Evolutionary conservation across 2,329 filamentous ascomycete genomes (phyloP).

Genomic region (Tolypocladium sp.): DNA sequence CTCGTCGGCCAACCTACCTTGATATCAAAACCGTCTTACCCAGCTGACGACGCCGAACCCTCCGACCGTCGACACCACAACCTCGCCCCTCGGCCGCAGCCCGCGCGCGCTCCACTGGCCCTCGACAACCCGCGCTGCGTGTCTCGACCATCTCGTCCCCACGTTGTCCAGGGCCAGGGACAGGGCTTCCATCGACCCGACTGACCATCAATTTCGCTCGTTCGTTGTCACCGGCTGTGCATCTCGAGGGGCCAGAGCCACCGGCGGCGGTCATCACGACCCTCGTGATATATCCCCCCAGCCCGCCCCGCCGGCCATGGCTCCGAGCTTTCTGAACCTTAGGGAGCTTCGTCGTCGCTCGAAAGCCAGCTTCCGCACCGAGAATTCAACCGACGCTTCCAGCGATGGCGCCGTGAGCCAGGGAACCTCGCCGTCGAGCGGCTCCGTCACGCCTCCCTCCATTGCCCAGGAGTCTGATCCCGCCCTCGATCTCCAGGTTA

Average conservation of each 20-base stretch:
- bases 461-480: slow-evolving; percentile 57
- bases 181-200: neutral
- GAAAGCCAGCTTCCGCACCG: slow-evolving; percentile 61
- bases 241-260: neutral
- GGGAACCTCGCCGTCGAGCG: slow-evolving; percentile 55
- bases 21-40: neutral
- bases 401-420: slow-evolving; percentile 49
- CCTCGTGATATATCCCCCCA: neutral
- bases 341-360: slow-evolving; percentile 71
- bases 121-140: neutral
- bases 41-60: neutral
- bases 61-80: neutral
- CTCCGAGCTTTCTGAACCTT: slow-evolving; percentile 56
- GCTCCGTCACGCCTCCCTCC: slow-evolving; percentile 68
- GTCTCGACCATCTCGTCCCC: neutral
- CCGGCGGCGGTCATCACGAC: neutral
- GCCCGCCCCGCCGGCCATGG: slow-evolving; percentile 29
- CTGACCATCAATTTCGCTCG: neutral
- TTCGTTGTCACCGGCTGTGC: neutral
- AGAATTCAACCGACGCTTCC: slow-evolving; percentile 51
- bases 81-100: neutral
- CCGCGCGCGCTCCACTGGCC: neutral
- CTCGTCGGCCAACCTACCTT: neutral
- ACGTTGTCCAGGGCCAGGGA: neutral
- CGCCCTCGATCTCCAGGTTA: slow-evolving; percentile 51